Percentiles rank a stretch among this genome's conserved stretches.
Evolutionary conservation across 331 rosid species (phyloP).

Genomic region (Pyracantha coccinea): DNA sequence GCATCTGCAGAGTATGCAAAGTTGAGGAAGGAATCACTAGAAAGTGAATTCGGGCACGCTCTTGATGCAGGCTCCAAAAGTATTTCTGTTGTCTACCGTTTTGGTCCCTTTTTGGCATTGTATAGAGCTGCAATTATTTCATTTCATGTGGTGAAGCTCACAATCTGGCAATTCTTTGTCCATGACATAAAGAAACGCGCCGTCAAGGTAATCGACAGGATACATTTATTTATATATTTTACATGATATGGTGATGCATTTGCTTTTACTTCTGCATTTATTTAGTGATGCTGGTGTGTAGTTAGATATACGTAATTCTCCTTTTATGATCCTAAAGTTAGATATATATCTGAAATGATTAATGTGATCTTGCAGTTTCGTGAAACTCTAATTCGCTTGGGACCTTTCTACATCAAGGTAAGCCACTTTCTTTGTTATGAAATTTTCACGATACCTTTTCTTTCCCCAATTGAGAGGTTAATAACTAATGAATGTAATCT

Average conservation of each 20-base stretch:
- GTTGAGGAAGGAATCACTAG: conserved; percentile 78
- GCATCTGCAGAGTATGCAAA: conserved; percentile 88
- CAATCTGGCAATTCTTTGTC: conserved; percentile 61
- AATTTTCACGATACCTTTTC: background rate
- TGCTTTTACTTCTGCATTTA: background rate
- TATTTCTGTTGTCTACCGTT: conserved; percentile 14
- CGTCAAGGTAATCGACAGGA: conserved; percentile 39
- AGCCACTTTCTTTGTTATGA: conserved; percentile 23
- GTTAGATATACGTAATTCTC: no score
- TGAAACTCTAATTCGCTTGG: conserved; percentile 82
- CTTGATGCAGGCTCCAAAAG: conserved; percentile 60
- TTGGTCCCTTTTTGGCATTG: conserved; percentile 82
- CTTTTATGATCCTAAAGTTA: no score
- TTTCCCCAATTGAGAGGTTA: background rate
- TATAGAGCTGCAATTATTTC: conserved; percentile 88
- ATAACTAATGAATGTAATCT: background rate
- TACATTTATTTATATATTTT: background rate
- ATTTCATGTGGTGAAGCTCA: conserved; percentile 66
- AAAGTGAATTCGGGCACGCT: conserved; percentile 68
- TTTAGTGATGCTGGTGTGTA: background rate
- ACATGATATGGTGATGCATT: background rate
- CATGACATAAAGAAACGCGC: conserved; percentile 67
- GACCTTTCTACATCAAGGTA: conserved; percentile 97
- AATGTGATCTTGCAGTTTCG: conserved; percentile 77
- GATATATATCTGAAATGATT: conserved; percentile 7